phyloP scores from a whole-genome alignment of 495 filamentous ascomycete species.

The Penicillium coprophilum region DNA sequence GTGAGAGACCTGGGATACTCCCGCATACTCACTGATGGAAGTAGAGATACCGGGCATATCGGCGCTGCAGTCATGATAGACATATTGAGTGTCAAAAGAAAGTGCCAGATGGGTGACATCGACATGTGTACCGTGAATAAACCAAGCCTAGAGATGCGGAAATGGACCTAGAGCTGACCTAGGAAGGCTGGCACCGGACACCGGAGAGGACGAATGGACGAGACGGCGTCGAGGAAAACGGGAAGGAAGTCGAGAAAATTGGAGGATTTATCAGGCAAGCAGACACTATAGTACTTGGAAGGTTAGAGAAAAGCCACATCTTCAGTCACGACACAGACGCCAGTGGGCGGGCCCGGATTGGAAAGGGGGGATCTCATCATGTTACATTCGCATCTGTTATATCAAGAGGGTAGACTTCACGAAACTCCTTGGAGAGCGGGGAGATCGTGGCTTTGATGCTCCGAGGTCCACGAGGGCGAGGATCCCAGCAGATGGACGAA shows the following conservation, averaged over 20 bases:
- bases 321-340: not conserved
- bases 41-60: not conserved
- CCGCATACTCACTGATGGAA: not conserved
- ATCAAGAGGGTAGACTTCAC: not conserved
- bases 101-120: not conserved
- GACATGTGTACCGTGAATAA: not conserved
- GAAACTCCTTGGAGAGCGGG: not conserved
- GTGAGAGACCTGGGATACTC: not conserved
- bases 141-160: not conserved
- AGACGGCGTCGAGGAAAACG: not conserved
- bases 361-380: not conserved
- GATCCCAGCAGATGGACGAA: not conserved
- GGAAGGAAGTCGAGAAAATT: not conserved
- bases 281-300: not conserved
- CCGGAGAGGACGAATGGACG: not conserved
- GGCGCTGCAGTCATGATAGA: not conserved
- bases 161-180: not conserved
- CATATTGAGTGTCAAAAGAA: not conserved
- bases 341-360: too few species aligned
- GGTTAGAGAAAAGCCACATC: not conserved
- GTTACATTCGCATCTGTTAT: not conserved
- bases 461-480: not conserved
- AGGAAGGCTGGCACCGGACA: not conserved
- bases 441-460: not conserved
- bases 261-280: not conserved